phyloP scores from a whole-genome alignment of 1,284 basidiomycete genomes.

The Trametes hirsuta region DNA sequence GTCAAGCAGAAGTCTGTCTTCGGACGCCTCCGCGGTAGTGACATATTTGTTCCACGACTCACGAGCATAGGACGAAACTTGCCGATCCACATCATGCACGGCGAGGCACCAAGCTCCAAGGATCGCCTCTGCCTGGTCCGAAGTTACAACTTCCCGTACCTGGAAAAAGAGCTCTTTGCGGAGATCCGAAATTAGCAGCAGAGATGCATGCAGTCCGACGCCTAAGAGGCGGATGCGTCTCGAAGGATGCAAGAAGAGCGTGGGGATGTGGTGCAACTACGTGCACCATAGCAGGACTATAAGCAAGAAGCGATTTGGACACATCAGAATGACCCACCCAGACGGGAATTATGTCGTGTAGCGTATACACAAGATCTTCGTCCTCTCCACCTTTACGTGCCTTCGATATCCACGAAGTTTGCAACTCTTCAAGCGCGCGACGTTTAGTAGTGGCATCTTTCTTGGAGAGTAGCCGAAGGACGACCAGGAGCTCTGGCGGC shows the following conservation, averaged over 20 bases:
- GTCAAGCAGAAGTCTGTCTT: conserved; percentile 43
- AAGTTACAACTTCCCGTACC: conserved; percentile 55
- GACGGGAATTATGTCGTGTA: conserved; percentile 77
- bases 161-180: conserved; percentile 62
- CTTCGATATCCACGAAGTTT: conserved; percentile 67
- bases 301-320: background rate
- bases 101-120: conserved; percentile 83
- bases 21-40: conserved; percentile 21
- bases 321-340: conserved; percentile 66
- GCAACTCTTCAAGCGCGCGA: conserved; percentile 87
- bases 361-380: conserved; percentile 47
- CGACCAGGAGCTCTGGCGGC: conserved; percentile 83
- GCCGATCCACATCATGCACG: conserved; percentile 73
- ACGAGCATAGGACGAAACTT: conserved; percentile 54
- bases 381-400: conserved; percentile 45
- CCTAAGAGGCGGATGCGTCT: conserved; percentile 77
- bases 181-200: conserved; percentile 61
- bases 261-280: conserved; percentile 85
- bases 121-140: conserved; percentile 67
- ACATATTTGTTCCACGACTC: conserved; percentile 59
- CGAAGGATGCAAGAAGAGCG: conserved; percentile 81
- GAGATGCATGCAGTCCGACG: conserved; percentile 67
- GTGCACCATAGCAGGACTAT: background rate
- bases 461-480: conserved; percentile 85
- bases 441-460: conserved; percentile 90